These are phyloP conservation scores for Knufia fluminis DNA, from an alignment of 2,329 filamentous ascomycete species.

Conservation along the genomic window DNA sequence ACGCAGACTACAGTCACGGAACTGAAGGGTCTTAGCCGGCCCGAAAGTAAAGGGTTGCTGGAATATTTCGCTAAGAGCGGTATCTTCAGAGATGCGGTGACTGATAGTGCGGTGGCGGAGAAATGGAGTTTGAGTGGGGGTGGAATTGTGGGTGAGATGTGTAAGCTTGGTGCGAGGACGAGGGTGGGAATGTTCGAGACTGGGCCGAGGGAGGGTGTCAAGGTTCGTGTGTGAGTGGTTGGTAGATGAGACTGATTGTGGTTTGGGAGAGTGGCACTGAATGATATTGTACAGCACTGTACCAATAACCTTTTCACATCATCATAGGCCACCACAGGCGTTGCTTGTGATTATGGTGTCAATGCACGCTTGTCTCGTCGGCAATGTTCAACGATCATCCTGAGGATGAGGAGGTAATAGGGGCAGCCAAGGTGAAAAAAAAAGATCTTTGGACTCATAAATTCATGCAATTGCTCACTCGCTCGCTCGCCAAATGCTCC, in stretches of 20 bases:
- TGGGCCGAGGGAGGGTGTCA: conserved; percentile 3
- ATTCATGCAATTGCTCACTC: too few relatives aligned
- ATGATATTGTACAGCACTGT: neutral
- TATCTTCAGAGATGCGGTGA: conserved; percentile 60
- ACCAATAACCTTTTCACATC: too few relatives aligned
- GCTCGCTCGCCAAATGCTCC: too few relatives aligned
- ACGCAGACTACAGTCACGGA: conserved; percentile 36
- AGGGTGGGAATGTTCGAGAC: conserved; percentile 23
- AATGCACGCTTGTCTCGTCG: too few relatives aligned
- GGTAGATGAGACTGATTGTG: neutral
- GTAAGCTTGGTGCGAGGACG: conserved; percentile 51
- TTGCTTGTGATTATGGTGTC: too few relatives aligned
- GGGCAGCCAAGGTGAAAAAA: too few relatives aligned
- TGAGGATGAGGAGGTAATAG: too few relatives aligned
- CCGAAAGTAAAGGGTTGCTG: conserved; percentile 70
- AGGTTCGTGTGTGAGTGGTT: conserved; percentile 1
- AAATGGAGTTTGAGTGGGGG: conserved; percentile 76
- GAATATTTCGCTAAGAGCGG: conserved; percentile 91
- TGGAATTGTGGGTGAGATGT: conserved; percentile 78
- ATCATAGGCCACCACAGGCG: too few relatives aligned
- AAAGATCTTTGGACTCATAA: too few relatives aligned
- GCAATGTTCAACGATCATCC: too few relatives aligned
- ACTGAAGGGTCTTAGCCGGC: conserved; percentile 60
- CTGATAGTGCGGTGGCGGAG: conserved; percentile 63
- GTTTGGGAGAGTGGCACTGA: neutral